Evolutionary conservation across 2,329 filamentous ascomycete genomes (phyloP).

Genomic region (Aspergillus vadensis): DNA sequence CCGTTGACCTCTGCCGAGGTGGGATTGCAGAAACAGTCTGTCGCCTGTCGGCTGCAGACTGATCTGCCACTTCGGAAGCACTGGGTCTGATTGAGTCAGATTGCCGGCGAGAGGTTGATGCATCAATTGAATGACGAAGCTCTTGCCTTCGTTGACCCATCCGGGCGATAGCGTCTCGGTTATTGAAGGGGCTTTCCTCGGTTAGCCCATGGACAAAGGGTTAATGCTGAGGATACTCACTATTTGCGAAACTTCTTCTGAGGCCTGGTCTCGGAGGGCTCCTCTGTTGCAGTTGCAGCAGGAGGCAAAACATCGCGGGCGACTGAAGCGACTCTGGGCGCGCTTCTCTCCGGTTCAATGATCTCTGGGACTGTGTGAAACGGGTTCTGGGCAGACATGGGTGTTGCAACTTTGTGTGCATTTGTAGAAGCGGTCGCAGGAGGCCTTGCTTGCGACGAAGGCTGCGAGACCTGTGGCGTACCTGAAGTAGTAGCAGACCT

Average conservation of each 20-base stretch:
- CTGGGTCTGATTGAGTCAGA: slow-evolving; percentile 13
- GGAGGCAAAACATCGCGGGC: neutral
- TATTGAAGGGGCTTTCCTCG: slow-evolving; percentile 18
- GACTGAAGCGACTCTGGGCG: neutral
- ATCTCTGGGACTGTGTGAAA: neutral
- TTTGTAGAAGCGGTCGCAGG: neutral
- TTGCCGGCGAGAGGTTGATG: slow-evolving; percentile 10
- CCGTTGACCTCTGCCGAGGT: neutral
- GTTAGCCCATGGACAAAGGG: neutral
- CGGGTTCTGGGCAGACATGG: neutral
- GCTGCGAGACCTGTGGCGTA: neutral
- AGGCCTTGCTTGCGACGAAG: neutral
- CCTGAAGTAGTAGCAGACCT: neutral
- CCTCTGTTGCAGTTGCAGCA: neutral
- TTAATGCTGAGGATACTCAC: slow-evolving; percentile 10
- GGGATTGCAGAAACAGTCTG: slow-evolving; percentile 12
- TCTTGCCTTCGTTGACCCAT: slow-evolving; percentile 17
- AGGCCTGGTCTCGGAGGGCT: neutral
- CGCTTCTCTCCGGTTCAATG: neutral
- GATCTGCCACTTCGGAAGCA: slow-evolving; percentile 1
- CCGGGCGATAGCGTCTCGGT: slow-evolving; percentile 14
- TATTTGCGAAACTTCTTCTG: slow-evolving; percentile 21
- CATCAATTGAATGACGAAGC: neutral
- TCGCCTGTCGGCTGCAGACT: neutral
- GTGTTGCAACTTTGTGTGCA: neutral